Evolutionary conservation across 257 asterid genomes (phyloP), one percentile per base, ranked within the genome.

Genomic region (Leptodermis oblonga): DNA sequence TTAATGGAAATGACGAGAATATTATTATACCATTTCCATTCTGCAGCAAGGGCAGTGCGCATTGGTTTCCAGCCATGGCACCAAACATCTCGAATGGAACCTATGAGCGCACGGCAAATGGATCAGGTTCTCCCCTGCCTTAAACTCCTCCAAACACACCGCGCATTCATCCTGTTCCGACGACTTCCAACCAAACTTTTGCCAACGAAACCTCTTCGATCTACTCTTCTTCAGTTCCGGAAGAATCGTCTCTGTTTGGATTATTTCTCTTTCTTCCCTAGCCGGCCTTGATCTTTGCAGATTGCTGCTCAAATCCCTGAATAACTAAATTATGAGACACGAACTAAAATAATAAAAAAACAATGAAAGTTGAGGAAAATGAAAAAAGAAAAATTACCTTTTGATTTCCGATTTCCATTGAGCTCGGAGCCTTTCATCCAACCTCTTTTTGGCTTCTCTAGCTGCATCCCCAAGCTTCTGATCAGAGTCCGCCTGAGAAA

Each of bases 1-100:
- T n/a, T n/a, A n/a, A n/a, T n/a, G n/a, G n/a, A n/a, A n/a, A n/a
- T n/a, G n/a, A n/a, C n/a, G n/a, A n/a, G n/a, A n/a, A n/a, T n/a
- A n/a, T n/a, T 22, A 42, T 65, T 22, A 63, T 5, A 56, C 33
- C 14, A 61, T 39, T 70, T 68, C 55, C 65, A 53, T 52, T 62
- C 96, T 82, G 73, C 96, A 89, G 72, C 90, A 87, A 73, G 96
- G 96, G 73, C 96, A 89, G 36, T 79, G 95, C 0, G 83, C 76
- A 70, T 80, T 87, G 56, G 74, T 78, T 69, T 81, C 84, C 59
- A 90, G 77, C 97, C 97, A 90, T 46, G 97, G 97, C 20, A 77
- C 56, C 85, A 88, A 80, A 70, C 97, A 90, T 22, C 74, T 83
- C 1, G 78, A 77, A 67, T 90, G 97, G 77, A 85, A 90, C 70